Evolutionary conservation across 2,329 filamentous ascomycete species (phyloP), one percentile per base, ranked within the genome.

Genomic region (Claviceps pazoutovae): DNA sequence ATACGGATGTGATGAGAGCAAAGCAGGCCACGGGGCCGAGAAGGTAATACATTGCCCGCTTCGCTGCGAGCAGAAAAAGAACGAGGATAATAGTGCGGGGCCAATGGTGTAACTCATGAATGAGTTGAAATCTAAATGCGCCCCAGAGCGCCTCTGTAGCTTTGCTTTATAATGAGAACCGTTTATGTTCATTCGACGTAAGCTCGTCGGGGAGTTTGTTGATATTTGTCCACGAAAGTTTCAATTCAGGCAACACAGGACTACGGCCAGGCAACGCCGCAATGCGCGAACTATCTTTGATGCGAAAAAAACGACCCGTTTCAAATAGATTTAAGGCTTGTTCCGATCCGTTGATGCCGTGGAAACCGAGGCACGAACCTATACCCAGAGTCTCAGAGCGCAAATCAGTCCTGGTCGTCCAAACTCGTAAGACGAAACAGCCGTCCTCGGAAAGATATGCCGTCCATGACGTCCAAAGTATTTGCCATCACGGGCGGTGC

Each of bases 401-500:
- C 44, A 37, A 16, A 19, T 9, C 30, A 17, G 30, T 17, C 7
- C 16, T 21, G n/a, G 37, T n/a, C 26, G 8, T 34, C 30, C 9
- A 34, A 34, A 34, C 30, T 34, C 9, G 30, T 30, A 26, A 26
- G 23, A 26, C 23, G 5, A 26, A 26, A 26, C 5, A 7, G 26
- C 26, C 26, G 7, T 3, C 26, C 7, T 34, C 8, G 1, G 9
- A 34, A 11, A 39, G 19, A 48, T 36, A 48, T 48, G 47, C 9
- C 47, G n/a, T 34, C 37, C 21, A 38, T 48, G 5, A 41, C 37
- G 3, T 39, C 34, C 42, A 46, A 38, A 14, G 46, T 50, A 9
- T 38, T 50, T 6, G 49, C 49, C 30, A 14, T 50, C 17, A 50
- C 49, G 26, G 49, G 49, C 14, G 49, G 49, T 23, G 49, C 49